These are phyloP conservation scores for Rubus idaeus DNA, from an alignment of 306 rosid genomes.

Conservation along the genomic window DNA sequence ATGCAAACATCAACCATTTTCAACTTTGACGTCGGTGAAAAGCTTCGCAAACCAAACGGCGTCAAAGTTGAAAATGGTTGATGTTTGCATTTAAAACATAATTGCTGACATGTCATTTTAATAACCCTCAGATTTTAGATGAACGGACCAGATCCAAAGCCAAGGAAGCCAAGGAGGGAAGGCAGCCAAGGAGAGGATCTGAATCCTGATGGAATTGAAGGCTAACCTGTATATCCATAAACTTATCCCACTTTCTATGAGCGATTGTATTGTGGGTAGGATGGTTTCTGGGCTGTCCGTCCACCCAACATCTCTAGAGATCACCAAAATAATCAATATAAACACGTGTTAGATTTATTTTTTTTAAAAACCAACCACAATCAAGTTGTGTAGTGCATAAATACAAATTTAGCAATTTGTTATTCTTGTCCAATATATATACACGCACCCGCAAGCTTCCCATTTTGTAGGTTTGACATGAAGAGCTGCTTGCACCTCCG, in stretches of 20 bases:
- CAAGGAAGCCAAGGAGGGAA: no score
- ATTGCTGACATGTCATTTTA: no score
- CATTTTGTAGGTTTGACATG: conserved; percentile 45
- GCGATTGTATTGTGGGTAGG: conserved; percentile 23
- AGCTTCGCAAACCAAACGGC: no score
- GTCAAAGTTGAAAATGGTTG: no score
- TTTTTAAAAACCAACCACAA: not conserved
- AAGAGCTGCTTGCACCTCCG: conserved; percentile 56
- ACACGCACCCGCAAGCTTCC: conserved; percentile 48
- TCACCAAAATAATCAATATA: not conserved
- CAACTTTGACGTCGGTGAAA: no score
- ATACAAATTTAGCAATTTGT: no score
- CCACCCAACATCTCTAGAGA: conserved; percentile 30
- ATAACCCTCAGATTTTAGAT: no score
- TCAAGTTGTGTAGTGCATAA: not conserved
- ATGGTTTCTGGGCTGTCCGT: conserved; percentile 23
- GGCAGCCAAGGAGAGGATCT: no score
- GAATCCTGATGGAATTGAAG: not conserved
- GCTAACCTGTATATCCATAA: conserved; percentile 30
- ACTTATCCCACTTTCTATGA: conserved; percentile 26
- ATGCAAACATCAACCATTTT: no score
- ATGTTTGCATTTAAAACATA: no score
- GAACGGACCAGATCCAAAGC: no score
- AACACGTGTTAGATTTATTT: no score
- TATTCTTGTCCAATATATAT: not conserved